Evolutionary conservation across 441 rosid genomes (phyloP), one percentile per base, ranked within the genome.

Genomic region (Aleurites moluccanus): DNA sequence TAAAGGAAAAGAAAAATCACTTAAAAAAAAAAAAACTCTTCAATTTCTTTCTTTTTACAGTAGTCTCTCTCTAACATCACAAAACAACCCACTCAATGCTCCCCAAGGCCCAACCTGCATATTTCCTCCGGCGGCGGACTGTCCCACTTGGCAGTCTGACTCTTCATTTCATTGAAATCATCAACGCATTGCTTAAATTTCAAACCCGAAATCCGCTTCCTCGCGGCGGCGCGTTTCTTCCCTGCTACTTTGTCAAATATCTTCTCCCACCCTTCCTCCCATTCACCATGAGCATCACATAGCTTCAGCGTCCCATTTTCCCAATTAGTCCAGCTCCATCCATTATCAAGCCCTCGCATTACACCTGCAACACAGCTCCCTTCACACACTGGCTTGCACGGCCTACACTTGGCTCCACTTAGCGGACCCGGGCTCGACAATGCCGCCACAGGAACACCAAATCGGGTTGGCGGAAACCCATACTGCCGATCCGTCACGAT

Each of bases 301-400:
- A 96, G 78, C 75, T 85, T 82, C 28, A 96, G 60, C 2, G 89
- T 77, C 49, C 85, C 88, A 10, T 85, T 89, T n/a, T 73, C 79
- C 97, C 97, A 92, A 18, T 90, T 73, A 14, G 97, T 93, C 98
- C 99, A 93, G 73, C 98, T 92, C 99, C 97, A 92, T 0, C 84
- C 81, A 60, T 33, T 83, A 11, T 82, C 62, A 3, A 96, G 82
- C 71, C 78, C 73, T 1, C 18, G 25, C 98, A 96, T 93, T 1
- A 81, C 79, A 5, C 28, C 74, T 16, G 47, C 90, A 66, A 88
- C 94, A 65, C 98, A 96, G 6, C 68, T 59, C 0, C 89, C 93
- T 52, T 47, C 62, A 42, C 98, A 96, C 2, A 76, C 85, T 0
- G 89, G 79, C 57, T 49, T 87, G 69, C 97, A 96, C 1, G 99